These are phyloP conservation scores for Trichoderma sp. DNA, from an alignment of 2,329 filamentous ascomycete genomes.

Conservation along the genomic window DNA sequence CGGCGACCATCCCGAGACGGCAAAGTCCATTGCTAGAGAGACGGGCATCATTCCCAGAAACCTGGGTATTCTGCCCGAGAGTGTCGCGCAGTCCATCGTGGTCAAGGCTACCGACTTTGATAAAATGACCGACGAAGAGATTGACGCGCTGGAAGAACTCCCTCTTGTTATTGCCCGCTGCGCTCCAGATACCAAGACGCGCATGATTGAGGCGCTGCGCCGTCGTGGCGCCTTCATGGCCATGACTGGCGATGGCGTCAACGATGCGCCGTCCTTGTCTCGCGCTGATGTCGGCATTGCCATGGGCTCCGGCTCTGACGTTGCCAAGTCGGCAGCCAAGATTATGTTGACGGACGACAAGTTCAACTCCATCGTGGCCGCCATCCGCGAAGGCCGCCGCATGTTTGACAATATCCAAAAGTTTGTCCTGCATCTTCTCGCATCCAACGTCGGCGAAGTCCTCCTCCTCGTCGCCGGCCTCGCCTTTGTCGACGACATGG, in stretches of 20 bases:
- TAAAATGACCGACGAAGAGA: slow-evolving; percentile 70
- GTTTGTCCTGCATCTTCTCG: slow-evolving; percentile 77
- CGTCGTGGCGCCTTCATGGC: slow-evolving; percentile 75
- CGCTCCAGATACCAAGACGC: slow-evolving; percentile 81
- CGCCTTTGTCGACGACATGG: slow-evolving; percentile 71
- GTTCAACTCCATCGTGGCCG: slow-evolving; percentile 82
- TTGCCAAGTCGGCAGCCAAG: slow-evolving; percentile 78
- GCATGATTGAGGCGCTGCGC: slow-evolving; percentile 87
- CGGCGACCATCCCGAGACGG: slow-evolving; percentile 78
- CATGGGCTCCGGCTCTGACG: slow-evolving; percentile 86
- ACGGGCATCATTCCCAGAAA: slow-evolving; percentile 74
- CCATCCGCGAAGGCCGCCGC: slow-evolving; percentile 78
- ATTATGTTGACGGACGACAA: slow-evolving; percentile 88
- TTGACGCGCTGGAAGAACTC: slow-evolving; percentile 73
- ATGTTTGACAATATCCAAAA: slow-evolving; percentile 92
- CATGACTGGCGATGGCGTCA: slow-evolving; percentile 89
- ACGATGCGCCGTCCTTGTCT: slow-evolving; percentile 80
- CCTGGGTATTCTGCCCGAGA: slow-evolving; percentile 58
- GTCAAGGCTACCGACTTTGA: slow-evolving; percentile 80
- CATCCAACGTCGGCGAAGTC: slow-evolving; percentile 82
- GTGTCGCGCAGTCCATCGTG: slow-evolving; percentile 68
- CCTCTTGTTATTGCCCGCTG: slow-evolving; percentile 83
- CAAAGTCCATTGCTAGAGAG: slow-evolving; percentile 74
- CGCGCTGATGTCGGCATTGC: slow-evolving; percentile 84
- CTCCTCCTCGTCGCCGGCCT: slow-evolving; percentile 79